Evolutionary conservation across 106 monocot genomes (phyloP).

Genomic region (Acanthochlamys bracteata): DNA sequence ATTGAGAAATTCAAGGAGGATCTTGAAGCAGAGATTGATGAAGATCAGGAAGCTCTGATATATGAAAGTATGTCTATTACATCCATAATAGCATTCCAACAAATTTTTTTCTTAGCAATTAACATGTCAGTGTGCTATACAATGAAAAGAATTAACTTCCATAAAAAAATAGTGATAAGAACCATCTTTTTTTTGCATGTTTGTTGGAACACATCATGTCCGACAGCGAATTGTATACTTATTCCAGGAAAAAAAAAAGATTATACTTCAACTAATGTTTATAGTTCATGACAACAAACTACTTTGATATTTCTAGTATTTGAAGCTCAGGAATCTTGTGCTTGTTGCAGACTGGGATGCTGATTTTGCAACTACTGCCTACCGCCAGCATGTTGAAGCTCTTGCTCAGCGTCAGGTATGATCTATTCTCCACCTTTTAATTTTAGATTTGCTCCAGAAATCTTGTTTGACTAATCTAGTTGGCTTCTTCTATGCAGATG

Average conservation of each 20-base stretch:
- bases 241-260: too few species aligned
- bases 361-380: conserved; percentile 94
- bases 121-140: too few species aligned
- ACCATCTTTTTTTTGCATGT: too few species aligned
- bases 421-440: too few species aligned
- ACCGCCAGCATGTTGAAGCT: conserved; percentile 95
- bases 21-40: conserved; percentile 96
- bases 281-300: background rate
- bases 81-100: too few species aligned
- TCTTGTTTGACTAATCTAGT: background rate
- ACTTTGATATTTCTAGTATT: background rate
- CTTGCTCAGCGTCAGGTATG: conserved; percentile 88
- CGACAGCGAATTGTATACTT: too few species aligned
- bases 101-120: too few species aligned
- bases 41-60: conserved; percentile 91
- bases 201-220: too few species aligned
- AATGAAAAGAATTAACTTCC: too few species aligned
- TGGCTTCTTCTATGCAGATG: conserved; percentile 37
- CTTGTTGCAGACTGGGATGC: conserved; percentile 78
- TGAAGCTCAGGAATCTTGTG: background rate
- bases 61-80: conserved; percentile 66
- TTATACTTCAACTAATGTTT: background rate
- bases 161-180: too few species aligned
- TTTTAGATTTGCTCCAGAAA: background rate
- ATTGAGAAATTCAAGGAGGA: conserved; percentile 94